Base-by-base conservation (phyloP, 176 grass and related monocot species). In the Saccharum officinarum region DNA sequence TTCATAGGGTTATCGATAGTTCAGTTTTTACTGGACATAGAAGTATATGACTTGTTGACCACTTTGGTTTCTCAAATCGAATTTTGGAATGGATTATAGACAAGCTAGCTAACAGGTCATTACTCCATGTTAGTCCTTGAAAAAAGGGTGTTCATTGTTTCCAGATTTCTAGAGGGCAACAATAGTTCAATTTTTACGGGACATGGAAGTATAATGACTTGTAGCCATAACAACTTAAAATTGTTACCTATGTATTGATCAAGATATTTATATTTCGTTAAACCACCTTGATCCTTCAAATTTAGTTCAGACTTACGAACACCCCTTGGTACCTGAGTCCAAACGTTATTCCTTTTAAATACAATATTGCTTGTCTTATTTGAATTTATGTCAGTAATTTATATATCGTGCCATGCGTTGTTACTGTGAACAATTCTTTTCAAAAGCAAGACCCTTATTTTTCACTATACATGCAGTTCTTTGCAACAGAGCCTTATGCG, bases 401-500 rank as follows among this genome's bases (percentile, higher is more conserved):
- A 77, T 66, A 31, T 77, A 60, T 85, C 16, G 3, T 47, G 25
- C 75, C 68, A 8, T 86, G 13, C 1, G 50, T 69, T 86, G 18
- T 39, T 71, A 71, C 25, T 34, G 2, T 42, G 22, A 71, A 67
- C 8, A 47, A 13, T 9, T 83, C 17, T 37, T 85, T 66, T 85
- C 55, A 69, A 12, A 81, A 62, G 10, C 74, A 63, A 66, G 70
- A 33, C 40, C 0, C 57, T 80, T 80, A 73, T 84, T 75, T 75
- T 77, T 83, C 4, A 33, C 50, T 67, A 46, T 69, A 39, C 55
- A 75, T 14, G 75, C 87, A 95, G 93, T 95, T 95, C 85, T 95
- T 95, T 71, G 83, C 80, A 90, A 92, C 79, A 9, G 93, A 95
- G 69, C 93, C 93, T 52, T 79, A 62, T 84, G 85, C 87, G 22